Percentiles rank a stretch among this genome's conserved stretches.
These are phyloP conservation scores for Aspergillus uvarum DNA, from an alignment of 2,329 filamentous ascomycete species.

Conservation along the genomic window DNA sequence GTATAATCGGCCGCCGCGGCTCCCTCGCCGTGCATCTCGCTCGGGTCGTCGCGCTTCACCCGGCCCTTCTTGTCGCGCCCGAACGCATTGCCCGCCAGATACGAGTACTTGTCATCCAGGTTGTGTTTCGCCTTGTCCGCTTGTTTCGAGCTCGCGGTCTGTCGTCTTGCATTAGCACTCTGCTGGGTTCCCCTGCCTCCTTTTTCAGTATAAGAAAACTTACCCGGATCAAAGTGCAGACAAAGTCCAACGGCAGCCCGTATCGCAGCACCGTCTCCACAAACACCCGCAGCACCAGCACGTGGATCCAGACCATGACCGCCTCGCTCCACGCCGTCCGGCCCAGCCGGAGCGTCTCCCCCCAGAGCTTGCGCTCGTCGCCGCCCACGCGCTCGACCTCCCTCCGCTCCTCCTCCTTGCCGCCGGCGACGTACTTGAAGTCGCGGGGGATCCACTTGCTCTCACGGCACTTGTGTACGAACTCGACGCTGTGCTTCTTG, in stretches of 20 bases:
- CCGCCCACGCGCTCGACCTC: slow-evolving; percentile 79
- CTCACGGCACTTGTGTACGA: slow-evolving; percentile 87
- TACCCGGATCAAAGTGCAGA: slow-evolving; percentile 82
- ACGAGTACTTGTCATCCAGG: slow-evolving; percentile 82
- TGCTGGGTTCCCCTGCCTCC: neutral
- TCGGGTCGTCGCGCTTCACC: slow-evolving; percentile 85
- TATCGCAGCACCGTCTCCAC: slow-evolving; percentile 98
- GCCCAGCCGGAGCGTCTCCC: slow-evolving; percentile 81
- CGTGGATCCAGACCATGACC: slow-evolving; percentile 94
- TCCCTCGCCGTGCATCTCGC: slow-evolving; percentile 74
- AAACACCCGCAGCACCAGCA: slow-evolving; percentile 86
- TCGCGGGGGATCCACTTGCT: slow-evolving; percentile 93
- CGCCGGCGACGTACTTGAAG: slow-evolving; percentile 88
- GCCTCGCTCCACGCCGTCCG: slow-evolving; percentile 94
- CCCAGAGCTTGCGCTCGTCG: slow-evolving; percentile 90
- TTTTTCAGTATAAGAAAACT: slow-evolving; percentile 26
- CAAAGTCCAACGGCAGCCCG: slow-evolving; percentile 85
- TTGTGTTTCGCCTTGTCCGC: slow-evolving; percentile 75
- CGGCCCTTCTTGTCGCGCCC: slow-evolving; percentile 90
- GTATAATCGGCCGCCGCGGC: slow-evolving; percentile 83
- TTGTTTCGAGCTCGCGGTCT: slow-evolving; percentile 76
- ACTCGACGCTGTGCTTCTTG: slow-evolving; percentile 85
- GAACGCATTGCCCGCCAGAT: slow-evolving; percentile 92
- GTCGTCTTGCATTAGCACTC: slow-evolving; percentile 12
- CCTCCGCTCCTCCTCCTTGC: slow-evolving; percentile 81